Percentiles rank a stretch among this genome's conserved stretches.
These are phyloP conservation scores for Stentor roeselii DNA, from an alignment of 73 alveolate species.

Conservation along the genomic window DNA sequence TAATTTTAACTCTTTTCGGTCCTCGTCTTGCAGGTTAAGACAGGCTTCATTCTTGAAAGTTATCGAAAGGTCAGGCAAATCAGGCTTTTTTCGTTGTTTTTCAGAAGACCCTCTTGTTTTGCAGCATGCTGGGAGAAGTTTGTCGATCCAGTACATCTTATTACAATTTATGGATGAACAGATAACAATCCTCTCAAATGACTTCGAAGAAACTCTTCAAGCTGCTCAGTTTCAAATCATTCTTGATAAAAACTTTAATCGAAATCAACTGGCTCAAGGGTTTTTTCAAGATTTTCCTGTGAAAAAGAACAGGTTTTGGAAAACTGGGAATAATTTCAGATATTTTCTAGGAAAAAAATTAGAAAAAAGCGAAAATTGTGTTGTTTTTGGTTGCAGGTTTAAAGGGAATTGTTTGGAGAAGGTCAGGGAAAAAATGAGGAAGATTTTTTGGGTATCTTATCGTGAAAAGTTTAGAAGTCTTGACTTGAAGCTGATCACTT, in stretches of 20 bases:
- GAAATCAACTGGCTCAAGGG: background rate
- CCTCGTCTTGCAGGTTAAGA: background rate
- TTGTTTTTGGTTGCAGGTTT: too few species aligned
- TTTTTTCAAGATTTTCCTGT: too few species aligned
- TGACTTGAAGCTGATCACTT: background rate
- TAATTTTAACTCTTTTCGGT: background rate
- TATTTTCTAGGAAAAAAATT: background rate
- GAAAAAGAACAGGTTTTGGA: background rate
- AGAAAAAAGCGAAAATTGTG: too few species aligned
- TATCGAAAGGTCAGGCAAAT: background rate
- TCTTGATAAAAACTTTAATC: background rate
- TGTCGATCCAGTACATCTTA: background rate
- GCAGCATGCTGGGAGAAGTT: background rate
- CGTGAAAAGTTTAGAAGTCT: background rate
- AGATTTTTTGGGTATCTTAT: background rate
- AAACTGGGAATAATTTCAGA: background rate
- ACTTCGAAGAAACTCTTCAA: background rate
- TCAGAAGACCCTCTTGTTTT: background rate
- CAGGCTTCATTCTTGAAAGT: background rate
- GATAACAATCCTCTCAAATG: too few species aligned
- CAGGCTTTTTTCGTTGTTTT: background rate
- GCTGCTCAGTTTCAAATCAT: background rate
- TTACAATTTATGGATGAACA: background rate
- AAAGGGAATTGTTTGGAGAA: too few species aligned
- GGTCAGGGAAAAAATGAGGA: too few species aligned